phyloP scores from a whole-genome alignment of 2,329 filamentous ascomycete species.

The Cladosporium sp. region DNA sequence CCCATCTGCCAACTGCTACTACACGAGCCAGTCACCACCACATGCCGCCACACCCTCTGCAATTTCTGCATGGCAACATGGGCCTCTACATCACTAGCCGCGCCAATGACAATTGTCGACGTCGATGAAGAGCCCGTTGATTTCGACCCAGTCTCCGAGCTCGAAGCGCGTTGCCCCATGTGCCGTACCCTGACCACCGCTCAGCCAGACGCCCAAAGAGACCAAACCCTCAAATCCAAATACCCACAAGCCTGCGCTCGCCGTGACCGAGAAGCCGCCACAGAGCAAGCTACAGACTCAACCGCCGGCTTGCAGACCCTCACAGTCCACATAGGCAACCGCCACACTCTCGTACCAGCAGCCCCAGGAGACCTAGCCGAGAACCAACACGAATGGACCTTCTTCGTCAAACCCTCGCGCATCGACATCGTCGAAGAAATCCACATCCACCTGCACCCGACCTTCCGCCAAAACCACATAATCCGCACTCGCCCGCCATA shows the following conservation, averaged over 20 bases:
- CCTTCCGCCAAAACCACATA: slow-evolving; percentile 36
- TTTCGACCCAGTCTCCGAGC: slow-evolving; percentile 23
- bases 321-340: slow-evolving; percentile 43
- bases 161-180: slow-evolving; percentile 44
- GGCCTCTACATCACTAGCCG: slow-evolving; percentile 38
- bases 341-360: slow-evolving; percentile 29
- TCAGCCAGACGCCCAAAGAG: slow-evolving; percentile 23
- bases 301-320: slow-evolving; percentile 34
- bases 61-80: slow-evolving; percentile 44
- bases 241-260: slow-evolving; percentile 36
- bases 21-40: slow-evolving; percentile 38
- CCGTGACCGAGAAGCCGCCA: slow-evolving; percentile 33
- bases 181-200: slow-evolving; percentile 39
- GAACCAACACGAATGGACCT: slow-evolving; percentile 44
- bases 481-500: slow-evolving; percentile 35
- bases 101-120: slow-evolving; percentile 36
- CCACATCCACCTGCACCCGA: slow-evolving; percentile 39
- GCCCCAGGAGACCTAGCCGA: slow-evolving; percentile 16
- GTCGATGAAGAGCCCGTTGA: slow-evolving; percentile 33
- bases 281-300: slow-evolving; percentile 8
- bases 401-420: slow-evolving; percentile 41
- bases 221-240: slow-evolving; percentile 26
- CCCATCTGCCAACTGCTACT: slow-evolving; percentile 44
- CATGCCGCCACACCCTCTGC: slow-evolving; percentile 42
- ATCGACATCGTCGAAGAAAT: slow-evolving; percentile 43